A percentile compares a stretch with the other conserved stretches of the same genome.
These are phyloP conservation scores for Syncephalastrum monosporum DNA, from an alignment of 371 early-diverging fungal genomes.

Conservation along the genomic window DNA sequence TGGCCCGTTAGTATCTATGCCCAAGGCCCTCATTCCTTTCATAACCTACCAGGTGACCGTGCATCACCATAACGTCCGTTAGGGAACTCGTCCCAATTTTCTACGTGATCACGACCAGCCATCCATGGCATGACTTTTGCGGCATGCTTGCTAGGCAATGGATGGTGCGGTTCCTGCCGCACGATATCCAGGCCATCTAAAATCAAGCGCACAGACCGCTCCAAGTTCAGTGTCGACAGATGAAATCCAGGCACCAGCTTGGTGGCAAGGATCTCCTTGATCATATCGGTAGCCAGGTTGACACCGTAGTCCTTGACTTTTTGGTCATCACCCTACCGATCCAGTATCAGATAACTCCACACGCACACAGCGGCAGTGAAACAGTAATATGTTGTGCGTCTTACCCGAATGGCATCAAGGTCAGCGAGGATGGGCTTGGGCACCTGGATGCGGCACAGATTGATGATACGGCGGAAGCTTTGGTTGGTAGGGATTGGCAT, in stretches of 20 bases:
- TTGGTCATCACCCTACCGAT: conserved; percentile 76
- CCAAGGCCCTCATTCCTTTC: background rate
- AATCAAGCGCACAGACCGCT: conserved; percentile 83
- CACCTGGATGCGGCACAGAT: conserved; percentile 78
- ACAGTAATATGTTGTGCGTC: background rate
- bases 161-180: conserved; percentile 14
- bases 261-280: conserved; percentile 52
- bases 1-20: background rate
- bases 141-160: background rate
- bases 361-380: background rate
- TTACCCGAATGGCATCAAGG: conserved; percentile 79
- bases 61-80: conserved; percentile 98
- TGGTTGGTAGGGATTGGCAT: conserved; percentile 93
- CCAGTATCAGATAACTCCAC: background rate
- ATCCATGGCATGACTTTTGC: conserved; percentile 14
- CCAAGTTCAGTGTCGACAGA: conserved; percentile 86
- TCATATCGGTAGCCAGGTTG: conserved; percentile 69
- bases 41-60: conserved; percentile 69
- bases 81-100: conserved; percentile 95
- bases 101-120: conserved; percentile 38
- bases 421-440: conserved; percentile 65
- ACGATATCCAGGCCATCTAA: conserved; percentile 69
- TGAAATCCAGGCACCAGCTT: conserved; percentile 68
- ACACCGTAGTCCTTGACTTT: conserved; percentile 94
- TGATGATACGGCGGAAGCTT: conserved; percentile 86